A percentile compares a stretch with the other conserved stretches of the same genome.
These are phyloP conservation scores for Monosporozyma unispora DNA, from an alignment of 805 yeast genomes.

Conservation along the genomic window DNA sequence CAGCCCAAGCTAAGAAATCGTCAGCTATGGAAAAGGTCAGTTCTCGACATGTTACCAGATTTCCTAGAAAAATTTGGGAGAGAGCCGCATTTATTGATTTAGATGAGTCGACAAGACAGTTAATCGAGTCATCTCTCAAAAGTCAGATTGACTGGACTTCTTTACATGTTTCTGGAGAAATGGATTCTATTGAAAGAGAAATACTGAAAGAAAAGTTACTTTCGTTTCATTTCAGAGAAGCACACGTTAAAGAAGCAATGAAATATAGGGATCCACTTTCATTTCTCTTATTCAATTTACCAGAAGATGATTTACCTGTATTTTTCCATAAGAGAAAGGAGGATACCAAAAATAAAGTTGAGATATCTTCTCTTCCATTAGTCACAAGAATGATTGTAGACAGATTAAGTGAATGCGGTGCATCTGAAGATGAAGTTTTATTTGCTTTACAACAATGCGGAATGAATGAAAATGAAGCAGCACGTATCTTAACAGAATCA, in stretches of 20 bases:
- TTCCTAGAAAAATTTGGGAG: constrained; percentile 58
- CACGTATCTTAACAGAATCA: constrained; percentile 40
- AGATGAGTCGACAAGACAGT: constrained; percentile 49
- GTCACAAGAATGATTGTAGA: constrained; percentile 48
- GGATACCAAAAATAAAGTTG: constrained; percentile 51
- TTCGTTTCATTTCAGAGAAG: constrained; percentile 54
- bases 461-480: constrained; percentile 42
- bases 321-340: constrained; percentile 48
- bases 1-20: neutral
- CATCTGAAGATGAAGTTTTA: constrained; percentile 54
- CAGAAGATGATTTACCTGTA: constrained; percentile 85
- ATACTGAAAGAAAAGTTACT: constrained; percentile 29
- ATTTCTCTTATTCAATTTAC: constrained; percentile 69
- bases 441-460: constrained; percentile 36
- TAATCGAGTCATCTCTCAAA: constrained; percentile 54
- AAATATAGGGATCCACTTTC: constrained; percentile 42
- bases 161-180: constrained; percentile 7
- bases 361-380: constrained; percentile 29
- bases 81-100: constrained; percentile 60
- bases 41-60: constrained; percentile 10
- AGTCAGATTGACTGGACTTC: constrained; percentile 47
- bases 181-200: constrained; percentile 9
- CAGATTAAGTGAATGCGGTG: constrained; percentile 58
- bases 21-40: constrained; percentile 4
- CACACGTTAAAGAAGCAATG: constrained; percentile 67